Base-by-base conservation (phyloP, 768 basidiomycete genomes). In the Kwoniella heveanensis region DNA sequence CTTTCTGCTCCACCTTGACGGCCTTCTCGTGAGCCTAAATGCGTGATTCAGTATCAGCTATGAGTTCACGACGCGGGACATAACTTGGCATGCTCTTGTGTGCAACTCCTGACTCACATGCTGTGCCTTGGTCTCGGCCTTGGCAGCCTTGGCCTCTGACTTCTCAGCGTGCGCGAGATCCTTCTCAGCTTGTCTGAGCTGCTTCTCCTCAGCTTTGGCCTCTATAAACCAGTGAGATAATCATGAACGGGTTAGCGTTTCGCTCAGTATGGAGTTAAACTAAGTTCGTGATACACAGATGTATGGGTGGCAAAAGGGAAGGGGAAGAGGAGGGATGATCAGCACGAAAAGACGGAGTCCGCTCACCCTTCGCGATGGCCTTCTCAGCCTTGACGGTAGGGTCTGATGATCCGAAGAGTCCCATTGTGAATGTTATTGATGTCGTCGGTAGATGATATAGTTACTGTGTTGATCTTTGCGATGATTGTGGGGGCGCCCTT, bases 161-260 rank as follows among this genome's bases (percentile, higher is more conserved):
- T 87, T 87, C 73, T 88, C 86, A 8, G 83, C 81, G 30, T 80
- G 79, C 21, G 80, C 77, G 30, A 88, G 79, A 53, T 86, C 85
- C 71, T 85, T 86, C 65, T 86, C 65, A 32, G 85, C 82, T 50
- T 83, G 82, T 73, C 86, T 82, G 68, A 88, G 74, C 25, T 81
- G 79, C 68, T 84, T 85, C 19, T 84, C 83, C 67, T 88, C 87
- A 55, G 37, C 56, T 56, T 72, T 74, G 48, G 62, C 60, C 64
- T 74, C 73, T 74, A 48, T 13, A 44, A 19, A 10, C 17, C 39
- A 44, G 39, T 44, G 10, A 44, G 39, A 12, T 24, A 5, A 24
- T 22, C 49, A 12, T 15, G 51, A 44, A 44, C n/a, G n/a, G n/a
- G n/a, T n/a, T n/a, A n/a, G n/a, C n/a, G n/a, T n/a, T n/a, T n/a